Evolutionary conservation across 1,284 basidiomycete genomes (phyloP).

Genomic region (Xerocomus subilludens): DNA sequence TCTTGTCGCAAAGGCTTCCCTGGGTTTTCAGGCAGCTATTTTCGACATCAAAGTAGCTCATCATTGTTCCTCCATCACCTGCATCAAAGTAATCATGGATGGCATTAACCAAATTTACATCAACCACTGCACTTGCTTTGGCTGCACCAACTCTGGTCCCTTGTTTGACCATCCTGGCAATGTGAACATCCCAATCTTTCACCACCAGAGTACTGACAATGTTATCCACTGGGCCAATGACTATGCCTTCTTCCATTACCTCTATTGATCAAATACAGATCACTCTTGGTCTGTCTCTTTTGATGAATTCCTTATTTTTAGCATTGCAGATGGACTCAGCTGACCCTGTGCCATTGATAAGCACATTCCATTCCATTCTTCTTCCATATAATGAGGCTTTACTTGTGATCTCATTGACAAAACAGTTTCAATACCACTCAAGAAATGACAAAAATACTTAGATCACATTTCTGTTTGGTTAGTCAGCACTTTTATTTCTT

Average conservation of each 20-base stretch:
- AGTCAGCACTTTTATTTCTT: background rate
- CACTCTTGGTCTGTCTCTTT: slow-evolving; percentile 1
- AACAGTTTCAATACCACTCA: too few species aligned
- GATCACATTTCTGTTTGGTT: too few species aligned
- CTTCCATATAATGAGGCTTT: slow-evolving; percentile 39
- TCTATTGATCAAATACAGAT: background rate
- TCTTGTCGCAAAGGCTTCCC: background rate
- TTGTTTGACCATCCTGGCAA: slow-evolving; percentile 37
- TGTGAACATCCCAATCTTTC: slow-evolving; percentile 25
- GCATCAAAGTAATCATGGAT: slow-evolving; percentile 9
- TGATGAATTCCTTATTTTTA: background rate
- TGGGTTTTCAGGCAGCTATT: background rate
- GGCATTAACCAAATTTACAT: slow-evolving; percentile 8
- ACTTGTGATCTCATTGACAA: slow-evolving; percentile 28
- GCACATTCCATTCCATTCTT: background rate
- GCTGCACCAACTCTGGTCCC: slow-evolving; percentile 25
- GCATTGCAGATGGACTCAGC: background rate
- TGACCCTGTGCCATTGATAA: slow-evolving; percentile 37
- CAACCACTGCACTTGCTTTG: slow-evolving; percentile 35
- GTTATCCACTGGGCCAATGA: slow-evolving; percentile 43
- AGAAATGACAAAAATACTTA: too few species aligned
- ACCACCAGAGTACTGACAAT: background rate
- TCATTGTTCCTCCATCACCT: background rate
- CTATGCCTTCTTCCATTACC: slow-evolving; percentile 29
- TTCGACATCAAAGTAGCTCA: background rate